phyloP scores from a whole-genome alignment of 768 basidiomycete genomes.

The Mycena galopus region DNA sequence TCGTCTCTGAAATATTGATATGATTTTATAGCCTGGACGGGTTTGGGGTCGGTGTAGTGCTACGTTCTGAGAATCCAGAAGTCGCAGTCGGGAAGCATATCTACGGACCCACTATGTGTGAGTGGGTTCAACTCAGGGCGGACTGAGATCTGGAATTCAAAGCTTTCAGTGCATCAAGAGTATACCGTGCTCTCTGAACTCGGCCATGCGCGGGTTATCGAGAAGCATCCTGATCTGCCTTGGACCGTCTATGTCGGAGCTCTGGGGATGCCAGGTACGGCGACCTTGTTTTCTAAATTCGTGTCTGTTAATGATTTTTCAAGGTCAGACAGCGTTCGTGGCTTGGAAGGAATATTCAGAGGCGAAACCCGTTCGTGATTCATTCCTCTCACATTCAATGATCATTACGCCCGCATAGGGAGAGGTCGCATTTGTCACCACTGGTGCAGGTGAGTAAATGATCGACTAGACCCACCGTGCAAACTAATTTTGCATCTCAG shows the following conservation, averaged over 20 bases:
- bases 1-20: not conserved
- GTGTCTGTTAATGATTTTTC: not conserved
- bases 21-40: slow-evolving; percentile 40
- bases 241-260: slow-evolving; percentile 57
- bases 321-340: slow-evolving; percentile 43
- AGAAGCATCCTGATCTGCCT: not conserved
- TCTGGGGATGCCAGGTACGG: slow-evolving; percentile 65
- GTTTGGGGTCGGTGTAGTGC: slow-evolving; percentile 57
- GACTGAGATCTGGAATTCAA: not conserved
- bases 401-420: not conserved
- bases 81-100: slow-evolving; percentile 57
- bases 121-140: not conserved
- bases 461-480: not conserved
- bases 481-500: not conserved
- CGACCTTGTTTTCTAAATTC: no score
- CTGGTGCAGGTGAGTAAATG: slow-evolving; percentile 2
- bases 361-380: slow-evolving; percentile 34
- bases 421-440: slow-evolving; percentile 14
- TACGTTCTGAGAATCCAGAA: slow-evolving; percentile 53
- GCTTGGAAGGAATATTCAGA: slow-evolving; percentile 41
- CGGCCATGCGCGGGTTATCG: not conserved
- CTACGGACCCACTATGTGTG: slow-evolving; percentile 44
- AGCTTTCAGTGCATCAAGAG: slow-evolving; percentile 4
- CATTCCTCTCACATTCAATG: no score
- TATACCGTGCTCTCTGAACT: not conserved